A percentile compares a stretch with the other conserved stretches of the same genome.
Evolutionary conservation across 2,329 filamentous ascomycete species (phyloP).

Genomic region (Cryphonectria japonica): DNA sequence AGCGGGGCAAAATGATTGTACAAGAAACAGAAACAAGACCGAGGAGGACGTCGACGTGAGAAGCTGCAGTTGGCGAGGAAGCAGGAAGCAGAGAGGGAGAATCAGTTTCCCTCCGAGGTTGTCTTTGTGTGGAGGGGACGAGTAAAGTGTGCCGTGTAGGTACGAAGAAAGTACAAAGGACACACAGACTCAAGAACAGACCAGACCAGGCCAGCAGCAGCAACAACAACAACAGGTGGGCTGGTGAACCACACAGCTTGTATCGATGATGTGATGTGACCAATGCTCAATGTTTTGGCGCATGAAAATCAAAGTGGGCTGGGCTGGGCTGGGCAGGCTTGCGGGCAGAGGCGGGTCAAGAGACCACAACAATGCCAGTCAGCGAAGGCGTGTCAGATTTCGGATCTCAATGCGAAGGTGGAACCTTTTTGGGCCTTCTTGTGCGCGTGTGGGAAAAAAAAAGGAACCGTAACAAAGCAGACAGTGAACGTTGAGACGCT

Average conservation of each 20-base stretch:
- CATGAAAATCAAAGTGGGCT: conserved; percentile 24
- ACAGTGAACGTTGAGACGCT: neutral
- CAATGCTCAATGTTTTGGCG: conserved; percentile 13
- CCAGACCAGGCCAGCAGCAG: neutral
- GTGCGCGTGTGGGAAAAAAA: neutral
- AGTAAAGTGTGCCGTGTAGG: neutral
- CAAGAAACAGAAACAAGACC: conserved; percentile 22
- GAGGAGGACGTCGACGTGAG: conserved; percentile 6
- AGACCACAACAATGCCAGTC: conserved; percentile 9
- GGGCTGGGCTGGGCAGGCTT: conserved; percentile 7
- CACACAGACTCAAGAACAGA: neutral
- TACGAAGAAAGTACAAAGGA: neutral
- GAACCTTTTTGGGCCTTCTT: neutral
- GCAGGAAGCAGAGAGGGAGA: neutral
- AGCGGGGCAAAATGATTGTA: conserved; percentile 26
- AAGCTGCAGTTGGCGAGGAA: conserved; percentile 14
- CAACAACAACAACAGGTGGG: conserved; percentile 9
- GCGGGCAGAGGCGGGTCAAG: conserved; percentile 6
- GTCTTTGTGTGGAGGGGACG: neutral
- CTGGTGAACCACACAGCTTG: conserved; percentile 4
- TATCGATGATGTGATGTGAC: conserved; percentile 25
- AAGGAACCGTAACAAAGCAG: neutral
- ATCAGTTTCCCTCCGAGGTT: neutral
- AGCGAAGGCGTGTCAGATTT: conserved; percentile 27
- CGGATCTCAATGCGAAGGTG: conserved; percentile 24